A percentile compares a stretch with the other conserved stretches of the same genome.
These are phyloP conservation scores for Dioscorea cayenensis DNA, from an alignment of 116 monocot genomes.

Conservation along the genomic window DNA sequence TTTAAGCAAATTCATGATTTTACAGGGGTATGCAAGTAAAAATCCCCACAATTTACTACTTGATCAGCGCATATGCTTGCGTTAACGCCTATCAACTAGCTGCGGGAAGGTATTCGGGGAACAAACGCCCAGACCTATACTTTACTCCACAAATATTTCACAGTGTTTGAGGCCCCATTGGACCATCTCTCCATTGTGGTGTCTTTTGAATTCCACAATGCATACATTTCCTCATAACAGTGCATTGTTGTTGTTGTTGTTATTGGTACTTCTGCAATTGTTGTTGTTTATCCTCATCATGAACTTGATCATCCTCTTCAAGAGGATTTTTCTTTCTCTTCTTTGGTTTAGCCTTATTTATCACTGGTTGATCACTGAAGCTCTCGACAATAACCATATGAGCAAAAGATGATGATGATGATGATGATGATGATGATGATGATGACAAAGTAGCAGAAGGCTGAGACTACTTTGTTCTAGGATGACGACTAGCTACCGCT, in stretches of 20 bases:
- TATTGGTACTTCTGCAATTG: neutral
- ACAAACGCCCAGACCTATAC: slow-evolving; percentile 4
- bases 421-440: no score
- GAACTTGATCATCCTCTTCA: neutral
- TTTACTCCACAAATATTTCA: slow-evolving; percentile 19
- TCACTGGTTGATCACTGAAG: no score
- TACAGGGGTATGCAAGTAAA: no score
- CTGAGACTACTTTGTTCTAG: slow-evolving; percentile 48
- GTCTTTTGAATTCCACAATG: slow-evolving; percentile 61
- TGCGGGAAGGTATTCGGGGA: slow-evolving; percentile 6
- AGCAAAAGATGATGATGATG: no score
- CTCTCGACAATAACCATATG: neutral
- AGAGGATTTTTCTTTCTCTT: neutral
- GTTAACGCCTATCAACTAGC: no score
- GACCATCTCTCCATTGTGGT: slow-evolving; percentile 76
- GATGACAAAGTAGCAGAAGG: neutral
- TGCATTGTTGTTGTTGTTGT: neutral
- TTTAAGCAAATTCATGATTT: no score
- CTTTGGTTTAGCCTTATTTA: no score
- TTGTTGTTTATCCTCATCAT: slow-evolving; percentile 9
- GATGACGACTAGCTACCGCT: slow-evolving; percentile 8
- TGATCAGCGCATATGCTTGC: no score
- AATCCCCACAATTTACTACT: no score
- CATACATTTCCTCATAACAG: slow-evolving; percentile 34
- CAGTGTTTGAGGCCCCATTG: slow-evolving; percentile 72